phyloP scores from a whole-genome alignment of 1,284 basidiomycete species.

The Cutaneotrichosporon spelunceum region DNA sequence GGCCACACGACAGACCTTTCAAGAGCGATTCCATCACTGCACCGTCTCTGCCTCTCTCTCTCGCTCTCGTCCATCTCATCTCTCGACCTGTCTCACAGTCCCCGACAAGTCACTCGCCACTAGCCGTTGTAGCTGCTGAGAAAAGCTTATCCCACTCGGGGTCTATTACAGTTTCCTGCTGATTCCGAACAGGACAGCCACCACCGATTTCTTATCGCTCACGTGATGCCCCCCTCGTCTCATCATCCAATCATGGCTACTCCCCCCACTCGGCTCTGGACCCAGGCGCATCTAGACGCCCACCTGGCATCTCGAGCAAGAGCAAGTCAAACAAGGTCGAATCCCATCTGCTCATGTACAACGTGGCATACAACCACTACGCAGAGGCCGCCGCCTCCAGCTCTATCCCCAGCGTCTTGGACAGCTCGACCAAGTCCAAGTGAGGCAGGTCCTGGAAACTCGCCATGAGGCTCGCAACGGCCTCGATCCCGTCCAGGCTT shows the following conservation, averaged over 20 bases:
- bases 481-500: not conserved
- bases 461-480: not conserved
- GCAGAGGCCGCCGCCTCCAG: not conserved
- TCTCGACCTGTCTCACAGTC: too few species aligned
- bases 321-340: too few species aligned
- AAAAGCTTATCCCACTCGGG: not conserved
- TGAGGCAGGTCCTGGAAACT: conserved; percentile 13
- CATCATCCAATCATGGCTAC: not conserved
- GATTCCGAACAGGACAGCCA: not conserved
- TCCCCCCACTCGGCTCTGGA: too few species aligned
- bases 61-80: too few species aligned
- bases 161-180: not conserved
- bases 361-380: not conserved
- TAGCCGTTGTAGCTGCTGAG: not conserved
- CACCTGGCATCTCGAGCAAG: too few species aligned
- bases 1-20: too few species aligned
- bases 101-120: too few species aligned
- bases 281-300: too few species aligned
- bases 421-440: conserved; percentile 19
- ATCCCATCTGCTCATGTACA: not conserved
- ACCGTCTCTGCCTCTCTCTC: too few species aligned
- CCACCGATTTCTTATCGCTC: not conserved
- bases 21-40: too few species aligned
- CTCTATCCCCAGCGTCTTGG: conserved; percentile 7
- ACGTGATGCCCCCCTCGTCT: not conserved